Percentiles rank a stretch among this genome's conserved stretches.
phyloP scores from a whole-genome alignment of 352 stramenopile species.

The Thraustochytrium striatum region DNA sequence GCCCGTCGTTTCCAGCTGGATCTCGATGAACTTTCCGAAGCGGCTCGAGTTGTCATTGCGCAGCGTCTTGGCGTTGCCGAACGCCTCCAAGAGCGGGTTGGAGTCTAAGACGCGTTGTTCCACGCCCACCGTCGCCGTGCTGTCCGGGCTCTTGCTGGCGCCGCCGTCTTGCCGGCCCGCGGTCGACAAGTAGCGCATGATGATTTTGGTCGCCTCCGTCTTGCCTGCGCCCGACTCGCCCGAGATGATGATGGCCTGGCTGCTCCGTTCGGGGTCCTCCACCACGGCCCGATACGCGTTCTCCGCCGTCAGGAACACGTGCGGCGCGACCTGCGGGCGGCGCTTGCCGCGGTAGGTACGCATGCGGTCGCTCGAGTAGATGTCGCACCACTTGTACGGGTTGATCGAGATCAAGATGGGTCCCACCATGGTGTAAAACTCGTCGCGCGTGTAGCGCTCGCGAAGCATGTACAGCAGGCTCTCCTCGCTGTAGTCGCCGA shows the following conservation, averaged over 20 bases:
- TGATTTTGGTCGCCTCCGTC: constrained; percentile 91
- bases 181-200: constrained; percentile 57
- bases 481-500: constrained; percentile 44
- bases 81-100: constrained; percentile 96
- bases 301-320: constrained; percentile 82
- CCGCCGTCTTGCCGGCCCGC: constrained; percentile 56
- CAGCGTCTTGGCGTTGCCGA: constrained; percentile 95
- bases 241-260: constrained; percentile 88
- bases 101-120: constrained; percentile 83
- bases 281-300: constrained; percentile 75
- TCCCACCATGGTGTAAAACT: constrained; percentile 49
- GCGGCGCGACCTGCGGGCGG: constrained; percentile 64
- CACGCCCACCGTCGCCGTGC: background rate
- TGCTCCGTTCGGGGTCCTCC: constrained; percentile 56
- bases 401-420: constrained; percentile 70
- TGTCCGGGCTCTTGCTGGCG: background rate
- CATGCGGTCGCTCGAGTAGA: constrained; percentile 51
- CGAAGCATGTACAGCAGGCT: constrained; percentile 36
- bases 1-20: constrained; percentile 79
- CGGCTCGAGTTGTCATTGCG: constrained; percentile 92
- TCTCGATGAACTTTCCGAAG: constrained; percentile 97
- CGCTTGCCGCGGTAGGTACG: constrained; percentile 53
- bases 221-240: constrained; percentile 88
- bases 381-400: constrained; percentile 61
- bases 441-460: constrained; percentile 13